These are phyloP conservation scores for Alternaria angustiovoidea DNA, from an alignment of 2,329 filamentous ascomycete genomes.

Conservation along the genomic window DNA sequence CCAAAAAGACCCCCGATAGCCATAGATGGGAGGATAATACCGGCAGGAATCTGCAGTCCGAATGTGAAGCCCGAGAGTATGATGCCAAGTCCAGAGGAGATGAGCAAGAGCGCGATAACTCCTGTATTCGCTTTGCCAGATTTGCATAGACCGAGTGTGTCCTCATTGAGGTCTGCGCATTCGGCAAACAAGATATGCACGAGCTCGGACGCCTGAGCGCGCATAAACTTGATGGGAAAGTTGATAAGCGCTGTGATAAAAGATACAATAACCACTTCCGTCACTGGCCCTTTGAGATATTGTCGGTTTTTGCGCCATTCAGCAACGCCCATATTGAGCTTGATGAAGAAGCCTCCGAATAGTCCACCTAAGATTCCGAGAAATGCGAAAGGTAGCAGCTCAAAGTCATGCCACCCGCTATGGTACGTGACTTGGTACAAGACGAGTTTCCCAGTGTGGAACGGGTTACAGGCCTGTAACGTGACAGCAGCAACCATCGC, in stretches of 20 bases:
- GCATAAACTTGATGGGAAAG: constrained; percentile 96
- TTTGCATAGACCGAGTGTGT: constrained; percentile 90
- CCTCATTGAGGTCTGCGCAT: constrained; percentile 81
- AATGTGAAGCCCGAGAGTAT: constrained; percentile 88
- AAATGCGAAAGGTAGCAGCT: constrained; percentile 85
- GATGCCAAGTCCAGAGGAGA: constrained; percentile 85
- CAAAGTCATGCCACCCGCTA: constrained; percentile 91
- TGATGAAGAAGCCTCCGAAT: constrained; percentile 94
- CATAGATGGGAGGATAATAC: constrained; percentile 95
- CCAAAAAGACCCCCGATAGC: constrained; percentile 92
- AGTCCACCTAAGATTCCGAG: constrained; percentile 91
- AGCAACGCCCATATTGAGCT: constrained; percentile 87
- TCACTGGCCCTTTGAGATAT: constrained; percentile 73
- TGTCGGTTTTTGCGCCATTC: constrained; percentile 77
- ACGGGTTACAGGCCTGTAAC: constrained; percentile 90
- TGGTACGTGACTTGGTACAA: constrained; percentile 96
- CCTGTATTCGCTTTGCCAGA: constrained; percentile 82
- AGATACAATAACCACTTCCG: constrained; percentile 82
- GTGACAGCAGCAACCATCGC: constrained; percentile 98
- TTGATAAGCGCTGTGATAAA: constrained; percentile 87
- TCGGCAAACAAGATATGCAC: constrained; percentile 93
- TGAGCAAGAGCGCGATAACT: constrained; percentile 81
- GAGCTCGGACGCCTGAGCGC: constrained; percentile 87
- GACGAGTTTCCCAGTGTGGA: constrained; percentile 93
- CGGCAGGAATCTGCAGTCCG: constrained; percentile 91